Evolutionary conservation across 371 early-diverging fungal species (phyloP).

Genomic region (Umbelopsis sp.): DNA sequence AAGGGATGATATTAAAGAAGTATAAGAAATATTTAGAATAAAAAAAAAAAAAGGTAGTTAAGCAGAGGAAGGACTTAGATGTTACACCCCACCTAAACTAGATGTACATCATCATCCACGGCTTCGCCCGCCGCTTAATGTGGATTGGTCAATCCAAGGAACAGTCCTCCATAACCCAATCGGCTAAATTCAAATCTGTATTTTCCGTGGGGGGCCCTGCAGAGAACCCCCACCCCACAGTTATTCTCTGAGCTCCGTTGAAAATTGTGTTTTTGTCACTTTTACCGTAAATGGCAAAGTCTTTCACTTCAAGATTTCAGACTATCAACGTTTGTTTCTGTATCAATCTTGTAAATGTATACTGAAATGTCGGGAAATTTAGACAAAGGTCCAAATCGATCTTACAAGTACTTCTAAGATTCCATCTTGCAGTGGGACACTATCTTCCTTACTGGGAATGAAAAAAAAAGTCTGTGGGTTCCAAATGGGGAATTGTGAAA

Average conservation of each 20-base stretch:
- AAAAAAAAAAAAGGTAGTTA: neutral
- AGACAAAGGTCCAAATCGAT: neutral
- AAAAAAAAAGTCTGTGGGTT: constrained; percentile 10
- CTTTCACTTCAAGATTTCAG: neutral
- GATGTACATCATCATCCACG: neutral
- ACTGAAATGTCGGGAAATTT: too few species aligned
- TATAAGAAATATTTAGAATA: neutral
- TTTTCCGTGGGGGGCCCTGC: constrained; percentile 13
- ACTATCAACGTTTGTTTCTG: too few species aligned
- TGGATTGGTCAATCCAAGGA: constrained; percentile 3
- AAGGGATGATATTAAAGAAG: neutral
- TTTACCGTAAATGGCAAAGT: constrained; percentile 11
- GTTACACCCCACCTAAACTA: constrained; percentile 7
- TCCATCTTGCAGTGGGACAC: neutral
- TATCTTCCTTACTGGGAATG: constrained; percentile 2
- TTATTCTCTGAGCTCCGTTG: neutral
- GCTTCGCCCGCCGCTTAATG: neutral
- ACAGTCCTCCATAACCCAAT: neutral
- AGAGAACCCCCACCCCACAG: constrained; percentile 3
- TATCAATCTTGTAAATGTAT: too few species aligned
- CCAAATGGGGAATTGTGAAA: constrained; percentile 11
- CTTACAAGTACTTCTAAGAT: too few species aligned
- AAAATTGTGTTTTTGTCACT: constrained; percentile 5
- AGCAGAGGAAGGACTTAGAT: neutral
- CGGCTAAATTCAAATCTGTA: constrained; percentile 12